These are phyloP conservation scores for Polytrichum formosum DNA, from an alignment of 225 moss, liverwort and hornwort genomes.

Conservation along the genomic window DNA sequence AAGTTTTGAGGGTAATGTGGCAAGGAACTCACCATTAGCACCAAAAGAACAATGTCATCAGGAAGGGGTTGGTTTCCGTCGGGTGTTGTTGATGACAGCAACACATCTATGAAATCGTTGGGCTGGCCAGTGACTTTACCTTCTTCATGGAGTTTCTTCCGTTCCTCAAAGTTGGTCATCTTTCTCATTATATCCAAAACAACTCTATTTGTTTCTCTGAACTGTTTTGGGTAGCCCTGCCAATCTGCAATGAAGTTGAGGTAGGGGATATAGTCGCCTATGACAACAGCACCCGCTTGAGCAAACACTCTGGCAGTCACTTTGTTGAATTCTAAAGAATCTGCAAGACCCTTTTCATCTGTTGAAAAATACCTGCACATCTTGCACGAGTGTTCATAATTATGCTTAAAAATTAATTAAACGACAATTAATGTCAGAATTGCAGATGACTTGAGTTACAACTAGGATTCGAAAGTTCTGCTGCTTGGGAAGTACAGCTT, in stretches of 20 bases:
- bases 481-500: not conserved
- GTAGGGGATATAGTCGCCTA: conserved; percentile 44
- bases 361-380: conserved; percentile 39
- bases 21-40: conserved; percentile 26
- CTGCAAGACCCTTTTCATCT: conserved; percentile 31
- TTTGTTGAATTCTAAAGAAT: conserved; percentile 29
- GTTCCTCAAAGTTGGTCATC: conserved; percentile 33
- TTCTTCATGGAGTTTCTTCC: conserved; percentile 27
- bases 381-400: not conserved
- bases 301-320: conserved; percentile 22
- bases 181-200: conserved; percentile 31
- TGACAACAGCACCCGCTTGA: conserved; percentile 30
- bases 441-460: not conserved
- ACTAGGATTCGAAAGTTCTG: not conserved
- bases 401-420: not conserved
- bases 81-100: conserved; percentile 47
- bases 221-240: conserved; percentile 15
- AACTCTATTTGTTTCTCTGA: conserved; percentile 13
- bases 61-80: conserved; percentile 30
- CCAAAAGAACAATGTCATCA: conserved; percentile 35
- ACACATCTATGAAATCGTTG: conserved; percentile 64
- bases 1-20: no score
- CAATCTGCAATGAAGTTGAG: conserved; percentile 24
- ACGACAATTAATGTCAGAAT: not conserved
- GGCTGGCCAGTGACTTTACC: conserved; percentile 27